Evolutionary conservation across 441 rosid species (phyloP), one percentile per base, ranked within the genome.

Genomic region (Cnidoscolus chayamansa): DNA sequence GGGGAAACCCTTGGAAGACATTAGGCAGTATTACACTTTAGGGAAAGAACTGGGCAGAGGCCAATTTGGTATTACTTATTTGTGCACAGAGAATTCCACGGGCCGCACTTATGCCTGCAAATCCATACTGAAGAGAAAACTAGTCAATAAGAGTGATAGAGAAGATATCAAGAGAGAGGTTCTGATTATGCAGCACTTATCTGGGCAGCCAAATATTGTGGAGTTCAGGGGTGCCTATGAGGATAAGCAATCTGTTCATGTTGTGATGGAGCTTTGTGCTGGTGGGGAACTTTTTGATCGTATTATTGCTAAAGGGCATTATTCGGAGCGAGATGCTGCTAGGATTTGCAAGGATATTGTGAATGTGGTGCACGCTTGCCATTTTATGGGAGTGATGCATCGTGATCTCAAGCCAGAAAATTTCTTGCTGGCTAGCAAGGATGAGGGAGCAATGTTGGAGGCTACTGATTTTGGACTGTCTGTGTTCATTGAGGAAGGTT

Each of bases 351-450:
- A 89, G 77, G 81, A 89, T 0, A 84, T 94, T 48, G 90, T 90
- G 45, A 94, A 86, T 77, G 98, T 90, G 78, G 99, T 92, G 20
- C 90, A 90, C 56, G 86, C 86, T 58, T 94, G 98, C 77, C 99
- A 94, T 79, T 94, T 90, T 49, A 89, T 90, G 97, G 97, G 97
- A 31, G 95, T 94, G 32, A 73, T 94, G 83, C 98, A 94, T 75
- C 86, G 98, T 40, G 97, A 94, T 81, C 90, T 94, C 30, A 94
- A 92, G 87, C 98, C 97, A 0, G 97, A 94, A 84, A 94, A 92
- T 79, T 90, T 92, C 88, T 83, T 92, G 85, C 69, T 94, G 13
- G 81, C 96, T 4, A 87, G 86, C 72, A 86, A 89, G 79, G 91
- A 85, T 10, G 86, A 86, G 63, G 84, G 74, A 19, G 93, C 96